phyloP scores from a whole-genome alignment of 148 eudicot genomes.

The Rhododendron mucronatum region DNA sequence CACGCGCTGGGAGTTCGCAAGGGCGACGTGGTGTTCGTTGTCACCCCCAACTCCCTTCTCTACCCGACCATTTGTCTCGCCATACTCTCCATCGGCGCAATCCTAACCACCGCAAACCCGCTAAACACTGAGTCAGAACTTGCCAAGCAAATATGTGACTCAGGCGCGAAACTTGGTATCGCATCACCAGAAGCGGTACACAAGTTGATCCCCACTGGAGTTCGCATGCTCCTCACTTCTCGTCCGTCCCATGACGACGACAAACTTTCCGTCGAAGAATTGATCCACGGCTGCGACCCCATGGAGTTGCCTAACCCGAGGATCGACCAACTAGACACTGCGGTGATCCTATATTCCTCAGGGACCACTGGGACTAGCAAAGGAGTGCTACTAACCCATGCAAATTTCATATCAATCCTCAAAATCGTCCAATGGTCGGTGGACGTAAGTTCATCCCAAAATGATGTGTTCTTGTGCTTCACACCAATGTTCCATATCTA shows the following conservation, averaged over 20 bases:
- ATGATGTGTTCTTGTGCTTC: slow-evolving; percentile 45
- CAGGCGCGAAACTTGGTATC: slow-evolving; percentile 34
- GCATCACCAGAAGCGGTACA: slow-evolving; percentile 29
- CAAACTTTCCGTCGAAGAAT: slow-evolving; percentile 32
- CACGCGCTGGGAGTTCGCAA: slow-evolving; percentile 36
- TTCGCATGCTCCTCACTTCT: slow-evolving; percentile 35
- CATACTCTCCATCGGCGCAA: slow-evolving; percentile 41
- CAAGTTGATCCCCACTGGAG: slow-evolving; percentile 20
- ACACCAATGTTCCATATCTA: slow-evolving; percentile 51
- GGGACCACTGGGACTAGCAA: slow-evolving; percentile 54
- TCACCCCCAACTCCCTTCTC: slow-evolving; percentile 40
- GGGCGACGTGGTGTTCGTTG: slow-evolving; percentile 40
- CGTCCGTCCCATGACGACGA: slow-evolving; percentile 9
- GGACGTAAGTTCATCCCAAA: slow-evolving; percentile 19
- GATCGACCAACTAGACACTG: slow-evolving; percentile 34
- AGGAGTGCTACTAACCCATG: slow-evolving; percentile 39
- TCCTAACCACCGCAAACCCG: slow-evolving; percentile 48
- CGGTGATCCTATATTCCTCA: slow-evolving; percentile 47
- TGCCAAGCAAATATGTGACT: slow-evolving; percentile 32
- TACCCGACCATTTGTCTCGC: slow-evolving; percentile 46
- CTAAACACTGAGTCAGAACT: slow-evolving; percentile 40
- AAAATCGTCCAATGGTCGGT: slow-evolving; percentile 31
- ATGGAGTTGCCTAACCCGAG: slow-evolving; percentile 19
- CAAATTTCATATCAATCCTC: slow-evolving; percentile 34
- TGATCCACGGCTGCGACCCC: slow-evolving; percentile 31